Evolutionary conservation across 202 grass and related monocot species (phyloP), one percentile per base, ranked within the genome.

Genomic region (Carex arenaria): DNA sequence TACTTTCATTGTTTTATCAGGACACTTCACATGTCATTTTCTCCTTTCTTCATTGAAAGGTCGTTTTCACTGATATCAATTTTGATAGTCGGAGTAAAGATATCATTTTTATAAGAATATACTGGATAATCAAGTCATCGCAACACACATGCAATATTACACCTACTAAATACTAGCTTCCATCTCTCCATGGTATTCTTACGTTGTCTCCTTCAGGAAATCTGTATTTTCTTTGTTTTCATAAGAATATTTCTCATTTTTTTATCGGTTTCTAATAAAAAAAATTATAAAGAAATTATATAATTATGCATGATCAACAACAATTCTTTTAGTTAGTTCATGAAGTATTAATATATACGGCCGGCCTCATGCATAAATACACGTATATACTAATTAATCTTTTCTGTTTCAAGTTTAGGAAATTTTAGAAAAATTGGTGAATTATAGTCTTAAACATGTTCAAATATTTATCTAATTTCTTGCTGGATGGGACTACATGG

Each of bases 181-280:
- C 61, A 26, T 81, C 14, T 81, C 61, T 30, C 79, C 14, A 11
- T 28, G 36, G 62, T 81, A 52, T 64, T 66, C 79, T 78, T 66
- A 51, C 0, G 38, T 66, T 81, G 43, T 66, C 57, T 8, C 38
- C 23, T 51, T 81, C 60, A 81, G 32, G 36, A 81, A 52, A 64
- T 23, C 5, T 15, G 6, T 10, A 0, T 81, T 56, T 19, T 14
- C 54, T 75, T 65, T 49, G 20, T 66, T 81, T 81, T 54, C n/a
- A 49, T 51, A 12, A 51, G 11, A 13, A 51, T 12, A 13, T 51
- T 51, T 49, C 9, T 11, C 9, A 10, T 49, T 28, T 73, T 40
- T 53, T 11, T 36, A 19, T 72, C 3, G n/a, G 1, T 22, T 72
- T 72, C 5, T 47, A 12, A 13, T 72, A 20, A 42, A 26, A 42